These are phyloP conservation scores for Lenzites betulinus DNA, from an alignment of 768 basidiomycete species.

Conservation along the genomic window DNA sequence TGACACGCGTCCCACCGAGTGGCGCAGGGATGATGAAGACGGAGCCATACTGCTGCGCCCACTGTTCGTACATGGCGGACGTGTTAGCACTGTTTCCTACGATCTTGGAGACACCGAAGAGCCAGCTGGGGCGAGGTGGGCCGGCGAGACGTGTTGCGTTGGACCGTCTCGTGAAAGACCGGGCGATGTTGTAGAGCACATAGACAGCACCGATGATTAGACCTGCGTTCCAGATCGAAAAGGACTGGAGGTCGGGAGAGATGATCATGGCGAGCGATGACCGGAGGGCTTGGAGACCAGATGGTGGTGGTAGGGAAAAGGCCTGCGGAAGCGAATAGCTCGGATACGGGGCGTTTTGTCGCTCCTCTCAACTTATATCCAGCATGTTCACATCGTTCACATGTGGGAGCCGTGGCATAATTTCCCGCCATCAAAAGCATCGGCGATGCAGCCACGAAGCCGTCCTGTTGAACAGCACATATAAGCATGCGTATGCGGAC, in stretches of 20 bases:
- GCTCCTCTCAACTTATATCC: neutral
- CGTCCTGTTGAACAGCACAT: too few relatives aligned
- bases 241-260: neutral
- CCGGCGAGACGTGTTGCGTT: slow-evolving; percentile 42
- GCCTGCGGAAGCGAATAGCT: neutral
- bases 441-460: neutral
- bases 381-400: neutral
- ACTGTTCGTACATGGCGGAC: slow-evolving; percentile 43
- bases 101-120: slow-evolving; percentile 43
- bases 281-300: neutral
- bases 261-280: neutral
- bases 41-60: slow-evolving; percentile 51
- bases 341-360: too few relatives aligned
- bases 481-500: too few relatives aligned
- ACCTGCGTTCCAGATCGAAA: slow-evolving; percentile 5
- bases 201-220: slow-evolving; percentile 14
- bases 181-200: slow-evolving; percentile 21
- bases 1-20: slow-evolving; percentile 20
- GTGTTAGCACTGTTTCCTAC: slow-evolving; percentile 34
- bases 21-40: slow-evolving; percentile 43
- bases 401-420: neutral
- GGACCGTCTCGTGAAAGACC: slow-evolving; percentile 18
- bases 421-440: neutral
- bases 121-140: slow-evolving; percentile 42
- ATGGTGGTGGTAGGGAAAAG: neutral